Conservation (phyloP, 352 stramenopile species). For the Phytophthora sp. region DNA sequence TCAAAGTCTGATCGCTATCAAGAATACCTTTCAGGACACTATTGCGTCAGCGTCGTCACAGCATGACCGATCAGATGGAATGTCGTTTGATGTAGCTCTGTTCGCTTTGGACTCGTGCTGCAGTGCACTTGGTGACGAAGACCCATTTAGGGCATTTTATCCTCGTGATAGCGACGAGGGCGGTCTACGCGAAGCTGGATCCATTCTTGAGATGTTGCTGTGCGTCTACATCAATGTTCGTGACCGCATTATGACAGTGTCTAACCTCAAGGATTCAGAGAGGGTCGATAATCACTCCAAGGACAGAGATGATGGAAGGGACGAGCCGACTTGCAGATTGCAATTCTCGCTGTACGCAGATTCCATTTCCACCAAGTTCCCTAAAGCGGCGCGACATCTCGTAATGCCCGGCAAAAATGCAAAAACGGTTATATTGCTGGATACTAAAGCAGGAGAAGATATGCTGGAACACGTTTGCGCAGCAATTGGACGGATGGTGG, state of each 20-base stretch:
- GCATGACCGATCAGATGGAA: constrained; percentile 11
- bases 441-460: constrained; percentile 45
- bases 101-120: constrained; percentile 50
- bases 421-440: constrained; percentile 46
- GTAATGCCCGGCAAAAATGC: constrained; percentile 25
- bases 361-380: constrained; percentile 52
- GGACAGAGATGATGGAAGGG: background rate
- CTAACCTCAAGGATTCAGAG: background rate
- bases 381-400: constrained; percentile 42
- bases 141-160: constrained; percentile 15
- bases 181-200: constrained; percentile 5
- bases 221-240: constrained; percentile 45
- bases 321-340: constrained; percentile 9
- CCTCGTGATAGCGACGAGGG: constrained; percentile 5
- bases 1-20: constrained; percentile 30
- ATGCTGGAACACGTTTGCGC: constrained; percentile 52
- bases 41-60: background rate
- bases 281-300: background rate
- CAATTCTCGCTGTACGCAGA: constrained; percentile 61
- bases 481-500: constrained; percentile 42
- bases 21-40: constrained; percentile 13
- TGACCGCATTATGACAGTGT: constrained; percentile 20
- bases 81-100: constrained; percentile 50
- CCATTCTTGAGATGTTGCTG: constrained; percentile 44
- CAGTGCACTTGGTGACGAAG: constrained; percentile 24